Base-by-base conservation (phyloP, 164 flowering plant genomes). In the Macadamia integrifolia region DNA sequence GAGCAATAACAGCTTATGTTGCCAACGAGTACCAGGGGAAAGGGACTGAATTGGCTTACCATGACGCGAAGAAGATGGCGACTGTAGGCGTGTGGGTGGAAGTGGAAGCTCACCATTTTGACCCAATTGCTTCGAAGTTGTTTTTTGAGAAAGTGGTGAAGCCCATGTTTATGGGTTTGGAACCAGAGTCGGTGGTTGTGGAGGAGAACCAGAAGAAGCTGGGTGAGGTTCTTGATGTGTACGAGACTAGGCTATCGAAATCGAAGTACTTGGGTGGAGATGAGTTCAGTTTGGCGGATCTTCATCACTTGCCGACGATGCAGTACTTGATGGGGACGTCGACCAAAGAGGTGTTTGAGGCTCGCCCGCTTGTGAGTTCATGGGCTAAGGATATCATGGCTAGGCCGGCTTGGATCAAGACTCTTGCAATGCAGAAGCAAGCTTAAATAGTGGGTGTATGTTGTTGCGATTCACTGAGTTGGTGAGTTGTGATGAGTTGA, bases 291-390 rank as follows among this genome's bases (percentile, higher is more conserved):
- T 43, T 43, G 48, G 48, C 48, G 7, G 48, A 43, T 9, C 48
- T 43, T 9, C 48, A 43, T 9, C 48, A 43, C 48, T 9, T 43
- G 7, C 48, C 48, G 6, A 43, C 6, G 7, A 43, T 43, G 7
- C 48, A 43, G 6, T 43, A 43, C 48, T 43, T 88, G 77, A 29
- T 77, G 81, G 76, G 72, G 1, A 84, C 86, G 0, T 64, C 40
- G 6, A 31, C 52, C 13, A 80, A 82, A 76, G 75, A 73, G 64
- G 71, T 84, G 40, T 80, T 85, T 56, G 82, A 43, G 48, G 42
- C 79, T 0, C 81, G 88, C 29, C 85, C 88, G 8, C 77, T 76
- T 55, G 87, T 88, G 5, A 58, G 66, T 17, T 79, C 83, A 0
- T 88, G 93, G 93, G 74, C 71, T 10, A 76, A 72, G 29, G 80